A percentile compares a stretch with the other conserved stretches of the same genome.
Evolutionary conservation across 495 filamentous ascomycete species (phyloP).

Genomic region (Aspergillus ostianus): DNA sequence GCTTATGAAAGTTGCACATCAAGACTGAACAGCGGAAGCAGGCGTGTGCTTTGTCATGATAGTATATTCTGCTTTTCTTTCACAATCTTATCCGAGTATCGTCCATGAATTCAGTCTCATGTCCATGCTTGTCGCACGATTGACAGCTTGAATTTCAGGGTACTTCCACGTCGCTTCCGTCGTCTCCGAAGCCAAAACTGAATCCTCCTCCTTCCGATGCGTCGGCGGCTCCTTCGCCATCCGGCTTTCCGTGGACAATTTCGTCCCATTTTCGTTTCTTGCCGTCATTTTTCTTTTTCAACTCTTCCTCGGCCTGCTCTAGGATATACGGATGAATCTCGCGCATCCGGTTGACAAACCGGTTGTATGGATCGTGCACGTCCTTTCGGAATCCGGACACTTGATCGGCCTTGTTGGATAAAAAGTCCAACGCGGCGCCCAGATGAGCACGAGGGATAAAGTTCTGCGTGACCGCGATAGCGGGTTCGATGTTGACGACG

Average conservation of each 20-base stretch:
- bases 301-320: slow-evolving; percentile 57
- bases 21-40: neutral
- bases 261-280: slow-evolving; percentile 88
- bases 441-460: slow-evolving; percentile 84
- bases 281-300: slow-evolving; percentile 58
- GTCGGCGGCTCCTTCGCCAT: slow-evolving; percentile 39
- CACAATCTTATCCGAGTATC: neutral
- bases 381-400: slow-evolving; percentile 81
- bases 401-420: slow-evolving; percentile 78
- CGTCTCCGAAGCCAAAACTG: slow-evolving; percentile 78
- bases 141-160: slow-evolving; percentile 28
- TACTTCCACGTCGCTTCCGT: slow-evolving; percentile 57
- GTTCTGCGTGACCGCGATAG: slow-evolving; percentile 93
- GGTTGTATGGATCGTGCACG: slow-evolving; percentile 68
- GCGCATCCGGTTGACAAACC: slow-evolving; percentile 71
- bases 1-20: neutral
- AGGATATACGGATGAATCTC: slow-evolving; percentile 64
- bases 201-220: slow-evolving; percentile 58
- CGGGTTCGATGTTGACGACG: slow-evolving; percentile 81
- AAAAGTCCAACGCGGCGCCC: slow-evolving; percentile 71
- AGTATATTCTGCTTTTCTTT: slow-evolving; percentile 5
- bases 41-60: neutral
- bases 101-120: slow-evolving; percentile 5
- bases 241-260: slow-evolving; percentile 52
- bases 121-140: slow-evolving; percentile 3